Evolutionary conservation across 2,329 filamentous ascomycete genomes (phyloP).

Genomic region (Metarhizium album): DNA sequence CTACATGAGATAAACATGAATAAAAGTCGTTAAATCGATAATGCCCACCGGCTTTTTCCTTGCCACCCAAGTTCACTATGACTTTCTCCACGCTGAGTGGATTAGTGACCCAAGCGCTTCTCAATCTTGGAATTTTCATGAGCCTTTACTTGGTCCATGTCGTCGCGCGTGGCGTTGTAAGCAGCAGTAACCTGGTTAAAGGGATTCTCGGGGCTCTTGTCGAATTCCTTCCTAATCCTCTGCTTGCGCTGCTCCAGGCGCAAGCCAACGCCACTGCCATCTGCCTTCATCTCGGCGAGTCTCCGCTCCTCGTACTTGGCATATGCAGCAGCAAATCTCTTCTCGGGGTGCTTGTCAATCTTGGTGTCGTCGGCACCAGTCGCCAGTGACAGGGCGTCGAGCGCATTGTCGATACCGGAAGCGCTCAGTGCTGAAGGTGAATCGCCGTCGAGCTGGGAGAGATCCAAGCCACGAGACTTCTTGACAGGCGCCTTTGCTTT

Average conservation of each 20-base stretch:
- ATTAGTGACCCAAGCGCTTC: slow-evolving; percentile 42
- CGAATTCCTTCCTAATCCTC: slow-evolving; percentile 81
- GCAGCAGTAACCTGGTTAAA: slow-evolving; percentile 73
- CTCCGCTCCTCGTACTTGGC: slow-evolving; percentile 72
- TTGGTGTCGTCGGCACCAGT: slow-evolving; percentile 47
- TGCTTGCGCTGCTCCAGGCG: slow-evolving; percentile 77
- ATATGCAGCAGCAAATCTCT: slow-evolving; percentile 78
- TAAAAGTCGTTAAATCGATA: too few species aligned
- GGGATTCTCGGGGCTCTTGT: slow-evolving; percentile 88
- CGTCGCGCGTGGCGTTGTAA: slow-evolving; percentile 71
- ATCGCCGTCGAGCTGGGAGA: slow-evolving; percentile 61
- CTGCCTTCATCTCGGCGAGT: slow-evolving; percentile 73
- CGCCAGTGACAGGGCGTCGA: slow-evolving; percentile 70
- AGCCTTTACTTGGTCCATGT: slow-evolving; percentile 55
- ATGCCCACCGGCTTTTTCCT: not conserved
- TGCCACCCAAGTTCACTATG: not conserved
- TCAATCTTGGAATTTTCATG: slow-evolving; percentile 67
- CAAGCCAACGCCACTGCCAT: slow-evolving; percentile 62
- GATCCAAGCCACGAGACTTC: slow-evolving; percentile 62
- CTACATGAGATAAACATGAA: too few species aligned
- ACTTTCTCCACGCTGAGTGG: not conserved
- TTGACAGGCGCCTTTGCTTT: slow-evolving; percentile 58
- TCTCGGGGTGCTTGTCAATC: slow-evolving; percentile 81
- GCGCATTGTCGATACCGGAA: slow-evolving; percentile 82
- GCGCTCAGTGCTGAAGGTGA: slow-evolving; percentile 58